Evolutionary conservation across 306 rosid species (phyloP).

Genomic region (Vicia sativa): DNA sequence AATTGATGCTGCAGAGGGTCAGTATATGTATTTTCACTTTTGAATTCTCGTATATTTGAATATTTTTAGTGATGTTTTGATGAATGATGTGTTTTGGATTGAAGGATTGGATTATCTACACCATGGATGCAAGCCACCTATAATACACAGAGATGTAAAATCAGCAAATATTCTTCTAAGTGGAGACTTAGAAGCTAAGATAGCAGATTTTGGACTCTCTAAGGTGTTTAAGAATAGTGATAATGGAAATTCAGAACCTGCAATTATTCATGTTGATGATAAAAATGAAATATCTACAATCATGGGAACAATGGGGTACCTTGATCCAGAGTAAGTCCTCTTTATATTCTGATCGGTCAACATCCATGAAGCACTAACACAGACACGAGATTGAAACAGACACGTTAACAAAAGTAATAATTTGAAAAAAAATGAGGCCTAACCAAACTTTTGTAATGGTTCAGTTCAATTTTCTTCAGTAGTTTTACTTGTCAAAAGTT

Average conservation of each 20-base stretch:
- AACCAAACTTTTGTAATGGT: not conserved
- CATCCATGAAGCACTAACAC: too few relatives aligned
- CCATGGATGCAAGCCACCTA: slow-evolving; percentile 76
- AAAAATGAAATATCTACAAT: slow-evolving; percentile 25
- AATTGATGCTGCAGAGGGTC: slow-evolving; percentile 51
- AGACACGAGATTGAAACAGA: too few relatives aligned
- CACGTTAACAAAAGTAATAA: too few relatives aligned
- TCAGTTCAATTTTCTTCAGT: not conserved
- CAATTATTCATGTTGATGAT: slow-evolving; percentile 24
- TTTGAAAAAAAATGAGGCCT: too few relatives aligned
- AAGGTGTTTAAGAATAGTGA: slow-evolving; percentile 48
- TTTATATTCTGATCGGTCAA: not conserved
- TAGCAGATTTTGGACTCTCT: slow-evolving; percentile 77
- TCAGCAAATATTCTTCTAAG: slow-evolving; percentile 67
- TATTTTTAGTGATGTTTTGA: slow-evolving; percentile 16
- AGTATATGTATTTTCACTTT: slow-evolving; percentile 19
- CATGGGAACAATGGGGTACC: slow-evolving; percentile 80
- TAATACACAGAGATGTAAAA: slow-evolving; percentile 75
- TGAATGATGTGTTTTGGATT: slow-evolving; percentile 29
- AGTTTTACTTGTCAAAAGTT: not conserved
- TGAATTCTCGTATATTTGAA: not conserved
- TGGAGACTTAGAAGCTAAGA: slow-evolving; percentile 65
- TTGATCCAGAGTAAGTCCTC: slow-evolving; percentile 67
- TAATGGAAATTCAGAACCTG: slow-evolving; percentile 30
- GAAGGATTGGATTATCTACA: slow-evolving; percentile 72